phyloP scores from a whole-genome alignment of 176 grass and related monocot species.

The Chrysopogon serrulatus region DNA sequence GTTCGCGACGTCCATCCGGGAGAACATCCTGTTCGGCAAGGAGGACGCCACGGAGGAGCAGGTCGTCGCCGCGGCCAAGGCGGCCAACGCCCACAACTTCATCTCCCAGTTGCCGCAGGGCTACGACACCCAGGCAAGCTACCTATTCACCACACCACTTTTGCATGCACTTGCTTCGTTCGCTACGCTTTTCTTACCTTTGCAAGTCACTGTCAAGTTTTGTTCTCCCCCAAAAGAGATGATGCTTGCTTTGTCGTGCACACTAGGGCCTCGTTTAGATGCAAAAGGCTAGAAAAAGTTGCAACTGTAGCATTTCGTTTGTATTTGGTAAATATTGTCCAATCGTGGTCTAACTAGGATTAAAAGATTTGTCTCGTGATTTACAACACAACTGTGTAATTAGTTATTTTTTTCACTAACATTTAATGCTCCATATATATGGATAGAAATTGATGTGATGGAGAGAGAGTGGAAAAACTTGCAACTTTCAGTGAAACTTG shows the following conservation, averaged over 20 bases:
- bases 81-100: constrained; percentile 95
- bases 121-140: constrained; percentile 78
- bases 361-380: no score
- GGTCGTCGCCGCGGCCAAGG: constrained; percentile 60
- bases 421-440: no score
- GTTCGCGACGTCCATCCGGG: constrained; percentile 84
- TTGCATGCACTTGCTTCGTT: background rate
- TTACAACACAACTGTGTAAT: no score
- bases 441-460: no score
- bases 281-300: no score
- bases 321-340: no score
- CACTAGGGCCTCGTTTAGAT: no score
- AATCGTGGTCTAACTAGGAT: no score
- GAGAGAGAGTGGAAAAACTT: no score
- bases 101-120: constrained; percentile 89
- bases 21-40: constrained; percentile 96
- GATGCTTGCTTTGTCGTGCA: background rate
- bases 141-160: background rate
- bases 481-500: no score
- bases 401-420: no score
- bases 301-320: no score
- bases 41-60: constrained; percentile 86
- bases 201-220: constrained; percentile 14
- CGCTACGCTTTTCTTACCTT: constrained; percentile 7
- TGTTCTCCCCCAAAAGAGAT: background rate